Base-by-base conservation (phyloP, 768 basidiomycete species). In the Trichaptum fuscoviolaceum region DNA sequence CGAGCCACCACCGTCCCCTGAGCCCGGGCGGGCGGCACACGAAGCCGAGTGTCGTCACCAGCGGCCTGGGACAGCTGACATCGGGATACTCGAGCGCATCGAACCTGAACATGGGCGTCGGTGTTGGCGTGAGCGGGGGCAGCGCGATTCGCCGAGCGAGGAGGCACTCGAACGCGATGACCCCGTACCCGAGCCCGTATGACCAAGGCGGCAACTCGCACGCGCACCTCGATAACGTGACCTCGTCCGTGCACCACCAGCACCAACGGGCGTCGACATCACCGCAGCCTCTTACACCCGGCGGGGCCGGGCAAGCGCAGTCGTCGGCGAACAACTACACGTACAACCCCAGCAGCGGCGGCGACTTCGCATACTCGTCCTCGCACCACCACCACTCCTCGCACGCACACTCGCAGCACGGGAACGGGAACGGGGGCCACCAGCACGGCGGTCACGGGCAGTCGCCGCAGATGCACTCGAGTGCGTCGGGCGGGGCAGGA, bases 121-220 rank as follows among this genome's bases (percentile, higher is more conserved):
- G 12, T 12, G 42, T 20, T 12, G 42, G 42, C 42, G 42, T 12
- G 42, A 52, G 42, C 30, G 30, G 30, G 30, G 30, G 30, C 30
- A 30, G 30, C 42, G 42, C 42, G 42, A 52, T 52, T 20, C 42
- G 42, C 27, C 84, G 92, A 34, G 83, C 84, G 59, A 84, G 92
- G 58, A 84, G 92, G 66, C 92, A 93, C 76, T 91, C 89, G 74
- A 92, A 94, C 75, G 92, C 92, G 0, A 88, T 94, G 82, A 90
- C 87, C 71, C 92, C 92, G 15, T 94, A 94, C 76, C 92, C 92
- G 20, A 89, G 87, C 68, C 91, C 92, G 59, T 94, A 93, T 76
- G 88, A 87, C 67, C 84, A 88, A 69, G 76, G 23, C 84, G 83
- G 52, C 83, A 85, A 30, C 30, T 30, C 63, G 86, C 87, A 24